phyloP scores from a whole-genome alignment of 2,329 filamentous ascomycete genomes.

The Myriosclerotinia scirpicola region DNA sequence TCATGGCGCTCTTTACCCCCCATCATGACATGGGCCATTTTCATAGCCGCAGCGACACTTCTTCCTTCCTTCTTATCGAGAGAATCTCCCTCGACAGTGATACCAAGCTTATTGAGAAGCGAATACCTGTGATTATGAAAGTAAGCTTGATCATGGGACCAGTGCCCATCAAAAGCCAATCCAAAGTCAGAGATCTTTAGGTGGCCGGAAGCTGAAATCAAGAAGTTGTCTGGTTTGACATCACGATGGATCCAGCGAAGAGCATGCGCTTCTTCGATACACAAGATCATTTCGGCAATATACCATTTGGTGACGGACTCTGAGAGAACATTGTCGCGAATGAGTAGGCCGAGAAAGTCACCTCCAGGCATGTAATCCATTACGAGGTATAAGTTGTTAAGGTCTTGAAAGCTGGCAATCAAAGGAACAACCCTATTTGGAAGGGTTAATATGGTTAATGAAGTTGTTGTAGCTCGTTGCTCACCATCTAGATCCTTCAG shows the following conservation, averaged over 20 bases:
- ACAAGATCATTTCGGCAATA: constrained; percentile 92
- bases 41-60: constrained; percentile 44
- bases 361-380: constrained; percentile 99
- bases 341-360: constrained; percentile 84
- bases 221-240: constrained; percentile 95
- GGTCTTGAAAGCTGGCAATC: constrained; percentile 85
- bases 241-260: constrained; percentile 92
- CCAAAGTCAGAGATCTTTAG: constrained; percentile 97
- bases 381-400: constrained; percentile 80
- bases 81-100: constrained; percentile 71
- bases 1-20: constrained; percentile 44
- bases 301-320: constrained; percentile 83
- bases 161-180: constrained; percentile 91
- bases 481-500: constrained; percentile 80
- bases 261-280: constrained; percentile 86
- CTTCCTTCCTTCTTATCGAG: constrained; percentile 62
- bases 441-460: constrained; percentile 14
- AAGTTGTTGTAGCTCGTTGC: constrained; percentile 25
- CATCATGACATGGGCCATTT: constrained; percentile 45
- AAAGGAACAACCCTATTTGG: constrained; percentile 74
- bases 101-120: constrained; percentile 72
- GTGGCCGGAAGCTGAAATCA: constrained; percentile 85
- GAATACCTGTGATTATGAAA: constrained; percentile 81
- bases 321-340: constrained; percentile 78
- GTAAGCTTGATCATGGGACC: constrained; percentile 86